These are phyloP conservation scores for Davidsoniella virescens DNA, from an alignment of 2,329 filamentous ascomycete genomes.

Conservation along the genomic window DNA sequence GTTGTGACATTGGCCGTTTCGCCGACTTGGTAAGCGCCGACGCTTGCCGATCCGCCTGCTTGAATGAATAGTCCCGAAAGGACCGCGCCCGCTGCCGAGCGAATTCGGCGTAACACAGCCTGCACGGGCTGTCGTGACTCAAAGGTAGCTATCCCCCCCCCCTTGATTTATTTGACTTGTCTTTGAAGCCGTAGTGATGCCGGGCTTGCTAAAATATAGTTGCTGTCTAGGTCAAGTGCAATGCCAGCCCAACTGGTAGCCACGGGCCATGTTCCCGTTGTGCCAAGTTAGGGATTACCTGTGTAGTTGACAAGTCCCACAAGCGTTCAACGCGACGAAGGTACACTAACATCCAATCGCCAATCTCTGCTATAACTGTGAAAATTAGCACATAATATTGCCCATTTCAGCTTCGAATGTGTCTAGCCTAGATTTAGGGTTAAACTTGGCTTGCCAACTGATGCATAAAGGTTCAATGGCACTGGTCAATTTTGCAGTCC, in stretches of 20 bases:
- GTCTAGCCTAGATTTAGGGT: too few relatives aligned
- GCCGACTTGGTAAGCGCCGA: not conserved
- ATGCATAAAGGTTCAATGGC: not conserved
- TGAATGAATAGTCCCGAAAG: not conserved
- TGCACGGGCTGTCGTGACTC: constrained; percentile 20
- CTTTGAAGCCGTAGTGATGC: too few relatives aligned
- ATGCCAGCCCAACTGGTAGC: constrained; percentile 23
- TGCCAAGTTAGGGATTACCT: constrained; percentile 26
- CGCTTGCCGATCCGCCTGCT: not conserved
- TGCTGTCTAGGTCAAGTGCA: constrained; percentile 27
- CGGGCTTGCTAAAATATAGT: not conserved
- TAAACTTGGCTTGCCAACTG: too few relatives aligned
- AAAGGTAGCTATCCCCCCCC: constrained; percentile 4
- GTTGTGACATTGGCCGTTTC: too few relatives aligned
- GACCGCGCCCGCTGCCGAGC: constrained; percentile 12
- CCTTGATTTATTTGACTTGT: not conserved
- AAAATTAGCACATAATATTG: not conserved
- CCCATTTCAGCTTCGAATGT: not conserved
- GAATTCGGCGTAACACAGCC: constrained; percentile 20
- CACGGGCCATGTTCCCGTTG: constrained; percentile 28
- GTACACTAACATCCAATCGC: constrained; percentile 16
- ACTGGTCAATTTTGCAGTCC: not conserved
- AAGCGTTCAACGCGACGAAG: constrained; percentile 30
- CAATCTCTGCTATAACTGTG: not conserved
- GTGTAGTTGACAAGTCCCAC: constrained; percentile 31